Percentiles rank a stretch among this genome's conserved stretches.
Conservation (phyloP, 306 rosid genomes). For the Quercus gilva region DNA sequence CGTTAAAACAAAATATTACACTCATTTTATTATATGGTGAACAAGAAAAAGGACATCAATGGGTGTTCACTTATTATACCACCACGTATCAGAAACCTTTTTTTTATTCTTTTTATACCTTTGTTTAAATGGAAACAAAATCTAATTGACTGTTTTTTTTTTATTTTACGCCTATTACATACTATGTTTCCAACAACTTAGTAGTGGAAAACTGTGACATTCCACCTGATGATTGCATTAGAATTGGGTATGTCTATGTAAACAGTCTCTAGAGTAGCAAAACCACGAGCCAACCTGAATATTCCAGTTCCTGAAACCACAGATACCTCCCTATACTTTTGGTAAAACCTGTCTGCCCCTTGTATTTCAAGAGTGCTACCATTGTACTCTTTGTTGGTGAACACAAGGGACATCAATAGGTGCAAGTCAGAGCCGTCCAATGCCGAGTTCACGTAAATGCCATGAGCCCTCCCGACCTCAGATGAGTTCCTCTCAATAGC, state of each 20-base stretch:
- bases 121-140: no score
- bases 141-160: no score
- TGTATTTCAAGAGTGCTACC: conserved; percentile 31
- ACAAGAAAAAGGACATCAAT: no score
- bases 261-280: conserved; percentile 15
- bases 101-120: no score
- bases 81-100: no score
- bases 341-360: conserved; percentile 15
- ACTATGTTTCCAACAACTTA: background rate
- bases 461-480: background rate
- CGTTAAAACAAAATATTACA: no score
- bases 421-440: background rate
- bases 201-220: conserved; percentile 15
- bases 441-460: background rate
- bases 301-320: conserved; percentile 25
- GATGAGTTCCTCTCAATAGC: background rate
- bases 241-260: background rate
- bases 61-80: no score
- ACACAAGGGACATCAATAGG: background rate
- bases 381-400: conserved; percentile 13
- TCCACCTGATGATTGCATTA: background rate
- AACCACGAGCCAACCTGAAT: conserved; percentile 27
- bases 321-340: conserved; percentile 13
- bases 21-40: no score
- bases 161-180: background rate